A percentile compares a stretch with the other conserved stretches of the same genome.
Evolutionary conservation across 2,329 filamentous ascomycete species (phyloP).

Genomic region (Onygenales sp.): DNA sequence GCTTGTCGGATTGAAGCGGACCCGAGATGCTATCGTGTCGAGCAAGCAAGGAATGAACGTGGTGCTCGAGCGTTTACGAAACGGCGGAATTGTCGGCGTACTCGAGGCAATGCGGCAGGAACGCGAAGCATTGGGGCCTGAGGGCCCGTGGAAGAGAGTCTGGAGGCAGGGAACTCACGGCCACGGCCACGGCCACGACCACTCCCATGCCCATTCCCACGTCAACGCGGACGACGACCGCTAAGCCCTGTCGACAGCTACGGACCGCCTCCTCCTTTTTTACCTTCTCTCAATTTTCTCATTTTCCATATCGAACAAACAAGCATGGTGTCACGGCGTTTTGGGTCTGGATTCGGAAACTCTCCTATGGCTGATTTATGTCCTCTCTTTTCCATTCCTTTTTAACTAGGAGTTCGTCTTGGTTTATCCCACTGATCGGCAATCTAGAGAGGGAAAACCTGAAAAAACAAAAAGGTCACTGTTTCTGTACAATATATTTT

Average conservation of each 20-base stretch:
- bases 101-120: conserved; percentile 61
- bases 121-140: conserved; percentile 33
- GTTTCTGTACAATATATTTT: too few relatives aligned
- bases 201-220: not conserved
- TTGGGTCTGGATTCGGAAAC: not conserved
- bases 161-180: conserved; percentile 27
- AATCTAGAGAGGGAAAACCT: too few relatives aligned
- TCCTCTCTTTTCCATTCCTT: not conserved
- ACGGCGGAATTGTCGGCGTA: conserved; percentile 59
- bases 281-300: not conserved
- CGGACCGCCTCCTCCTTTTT: not conserved
- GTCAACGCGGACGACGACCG: conserved; percentile 4
- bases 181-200: not conserved
- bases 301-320: not conserved
- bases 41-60: conserved; percentile 59
- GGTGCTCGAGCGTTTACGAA: conserved; percentile 53
- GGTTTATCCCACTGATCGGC: not conserved
- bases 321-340: conserved; percentile 5
- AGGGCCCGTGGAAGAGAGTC: conserved; percentile 33
- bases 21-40: conserved; percentile 51
- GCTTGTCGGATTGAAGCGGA: conserved; percentile 50
- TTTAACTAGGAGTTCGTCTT: not conserved
- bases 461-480: too few relatives aligned
- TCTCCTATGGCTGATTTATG: not conserved
- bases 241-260: not conserved